phyloP scores from a whole-genome alignment of 371 early-diverging fungal genomes.

The Mucor indicus region DNA sequence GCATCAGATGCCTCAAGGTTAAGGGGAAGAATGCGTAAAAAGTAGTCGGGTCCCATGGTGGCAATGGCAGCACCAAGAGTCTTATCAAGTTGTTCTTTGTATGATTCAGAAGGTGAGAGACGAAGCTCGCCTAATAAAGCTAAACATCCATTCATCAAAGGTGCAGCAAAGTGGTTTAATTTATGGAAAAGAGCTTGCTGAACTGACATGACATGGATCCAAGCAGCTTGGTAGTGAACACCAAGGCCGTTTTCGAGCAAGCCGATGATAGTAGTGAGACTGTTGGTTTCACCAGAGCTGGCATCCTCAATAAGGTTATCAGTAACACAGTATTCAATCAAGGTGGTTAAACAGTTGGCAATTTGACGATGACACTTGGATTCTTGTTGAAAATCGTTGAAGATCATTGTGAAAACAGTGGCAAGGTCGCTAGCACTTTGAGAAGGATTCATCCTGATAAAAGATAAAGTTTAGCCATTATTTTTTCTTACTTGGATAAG shows the following conservation, averaged over 20 bases:
- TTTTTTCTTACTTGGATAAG: slow-evolving; percentile 24
- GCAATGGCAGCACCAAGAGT: slow-evolving; percentile 79
- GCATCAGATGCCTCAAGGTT: slow-evolving; percentile 71
- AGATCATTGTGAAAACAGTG: slow-evolving; percentile 68
- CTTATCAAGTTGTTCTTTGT: slow-evolving; percentile 82
- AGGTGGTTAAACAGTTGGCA: slow-evolving; percentile 64
- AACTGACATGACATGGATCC: slow-evolving; percentile 78
- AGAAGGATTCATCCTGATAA: slow-evolving; percentile 36
- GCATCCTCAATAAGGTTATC: slow-evolving; percentile 63
- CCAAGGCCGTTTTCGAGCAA: slow-evolving; percentile 61
- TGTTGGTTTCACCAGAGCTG: slow-evolving; percentile 30
- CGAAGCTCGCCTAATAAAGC: slow-evolving; percentile 75
- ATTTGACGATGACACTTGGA: slow-evolving; percentile 51
- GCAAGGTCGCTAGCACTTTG: slow-evolving; percentile 57
- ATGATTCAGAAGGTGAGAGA: slow-evolving; percentile 77
- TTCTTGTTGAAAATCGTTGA: slow-evolving; percentile 72
- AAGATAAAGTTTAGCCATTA: not conserved
- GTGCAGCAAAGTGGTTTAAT: slow-evolving; percentile 64
- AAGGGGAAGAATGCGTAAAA: slow-evolving; percentile 79
- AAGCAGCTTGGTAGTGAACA: slow-evolving; percentile 77
- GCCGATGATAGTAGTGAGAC: slow-evolving; percentile 50
- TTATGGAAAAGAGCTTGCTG: slow-evolving; percentile 74
- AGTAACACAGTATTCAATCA: slow-evolving; percentile 70
- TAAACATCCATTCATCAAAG: slow-evolving; percentile 62
- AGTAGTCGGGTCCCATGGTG: slow-evolving; percentile 77